Percentiles rank a stretch among this genome's conserved stretches.
Conservation (phyloP, 1,284 basidiomycete species). For the Tranzscheliella williamsii region DNA sequence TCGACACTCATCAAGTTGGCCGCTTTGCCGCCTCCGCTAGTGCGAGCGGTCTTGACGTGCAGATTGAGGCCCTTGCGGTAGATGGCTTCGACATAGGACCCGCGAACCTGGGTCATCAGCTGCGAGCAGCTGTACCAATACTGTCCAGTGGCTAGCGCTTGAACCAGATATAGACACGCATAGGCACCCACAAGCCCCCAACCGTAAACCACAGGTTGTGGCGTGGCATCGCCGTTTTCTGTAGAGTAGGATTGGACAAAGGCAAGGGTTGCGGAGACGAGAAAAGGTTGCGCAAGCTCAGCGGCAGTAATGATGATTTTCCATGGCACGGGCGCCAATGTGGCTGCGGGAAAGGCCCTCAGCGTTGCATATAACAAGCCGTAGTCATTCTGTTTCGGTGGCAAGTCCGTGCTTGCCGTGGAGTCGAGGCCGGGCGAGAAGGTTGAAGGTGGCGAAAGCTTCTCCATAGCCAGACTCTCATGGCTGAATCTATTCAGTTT, state of each 20-base stretch:
- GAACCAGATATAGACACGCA: conserved; percentile 44
- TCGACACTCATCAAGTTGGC: conserved; percentile 57
- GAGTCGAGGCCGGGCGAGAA: neutral
- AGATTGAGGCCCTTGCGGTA: conserved; percentile 51
- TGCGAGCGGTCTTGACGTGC: conserved; percentile 41
- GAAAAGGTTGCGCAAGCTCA: conserved; percentile 42
- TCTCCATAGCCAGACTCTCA: conserved; percentile 12
- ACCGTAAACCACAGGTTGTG: conserved; percentile 41
- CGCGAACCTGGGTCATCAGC: conserved; percentile 40
- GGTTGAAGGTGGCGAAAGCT: neutral
- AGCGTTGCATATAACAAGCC: conserved; percentile 31
- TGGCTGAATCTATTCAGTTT: conserved; percentile 4
- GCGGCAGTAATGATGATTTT: conserved; percentile 29
- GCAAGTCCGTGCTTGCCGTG: conserved; percentile 7
- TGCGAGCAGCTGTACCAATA: conserved; percentile 40
- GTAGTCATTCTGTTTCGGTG: conserved; percentile 5
- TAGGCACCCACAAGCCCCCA: conserved; percentile 56
- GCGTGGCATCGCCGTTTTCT: conserved; percentile 4
- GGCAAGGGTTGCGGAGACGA: conserved; percentile 43
- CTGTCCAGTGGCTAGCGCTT: conserved; percentile 38
- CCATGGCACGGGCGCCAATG: conserved; percentile 43
- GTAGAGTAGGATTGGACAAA: conserved; percentile 42
- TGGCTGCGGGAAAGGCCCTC: conserved; percentile 28
- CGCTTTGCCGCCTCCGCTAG: conserved; percentile 41
- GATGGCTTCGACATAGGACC: conserved; percentile 46